Conservation (phyloP, 1,284 basidiomycete genomes). For the Uromyces viciae-fabae region DNA sequence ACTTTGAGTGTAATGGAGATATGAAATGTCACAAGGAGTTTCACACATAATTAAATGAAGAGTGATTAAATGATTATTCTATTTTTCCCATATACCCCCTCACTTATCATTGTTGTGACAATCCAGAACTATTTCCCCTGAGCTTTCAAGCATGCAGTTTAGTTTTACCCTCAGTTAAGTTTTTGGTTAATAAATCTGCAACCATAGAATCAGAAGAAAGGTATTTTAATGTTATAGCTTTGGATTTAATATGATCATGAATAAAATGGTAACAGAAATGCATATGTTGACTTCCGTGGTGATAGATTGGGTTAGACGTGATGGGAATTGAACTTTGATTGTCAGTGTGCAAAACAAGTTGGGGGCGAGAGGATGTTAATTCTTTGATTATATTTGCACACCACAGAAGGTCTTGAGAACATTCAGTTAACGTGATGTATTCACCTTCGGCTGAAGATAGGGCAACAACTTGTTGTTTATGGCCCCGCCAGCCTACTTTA, state of each 20-base stretch:
- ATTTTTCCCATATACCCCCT: too few relatives aligned
- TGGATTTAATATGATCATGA: not conserved
- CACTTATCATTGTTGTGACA: too few relatives aligned
- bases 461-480: not conserved
- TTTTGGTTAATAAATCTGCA: not conserved
- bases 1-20: too few relatives aligned
- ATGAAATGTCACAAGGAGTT: too few relatives aligned
- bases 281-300: not conserved
- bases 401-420: slow-evolving; percentile 11
- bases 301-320: not conserved
- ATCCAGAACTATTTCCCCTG: too few relatives aligned
- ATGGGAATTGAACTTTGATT: slow-evolving; percentile 12
- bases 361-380: not conserved
- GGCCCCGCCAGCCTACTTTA: not conserved
- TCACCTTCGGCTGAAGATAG: slow-evolving; percentile 2
- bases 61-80: too few relatives aligned
- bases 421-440: not conserved
- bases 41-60: too few relatives aligned
- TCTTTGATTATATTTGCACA: not conserved
- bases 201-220: not conserved
- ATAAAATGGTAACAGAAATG: not conserved
- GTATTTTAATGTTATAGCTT: not conserved
- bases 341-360: not conserved
- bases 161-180: not conserved
- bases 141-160: too few relatives aligned